Percentiles rank a stretch among this genome's conserved stretches.
These are phyloP conservation scores for Haematococcus lacustris DNA, from an alignment of 139 green algal genomes.

Conservation along the genomic window DNA sequence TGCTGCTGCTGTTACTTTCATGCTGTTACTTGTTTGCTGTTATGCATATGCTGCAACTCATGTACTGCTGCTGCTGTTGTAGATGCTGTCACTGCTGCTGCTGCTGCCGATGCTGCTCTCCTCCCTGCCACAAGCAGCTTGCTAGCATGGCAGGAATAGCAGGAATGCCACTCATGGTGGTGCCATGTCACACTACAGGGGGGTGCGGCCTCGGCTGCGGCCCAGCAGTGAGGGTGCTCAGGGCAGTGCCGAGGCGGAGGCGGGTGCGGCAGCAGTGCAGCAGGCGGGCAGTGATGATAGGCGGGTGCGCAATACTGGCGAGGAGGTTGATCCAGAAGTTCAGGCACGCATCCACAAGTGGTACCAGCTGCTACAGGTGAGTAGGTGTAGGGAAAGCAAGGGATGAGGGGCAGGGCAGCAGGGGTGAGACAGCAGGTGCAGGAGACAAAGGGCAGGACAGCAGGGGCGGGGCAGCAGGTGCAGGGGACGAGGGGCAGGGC, in stretches of 20 bases:
- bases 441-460: neutral
- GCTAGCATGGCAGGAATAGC: neutral
- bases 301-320: neutral
- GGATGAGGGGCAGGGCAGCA: neutral
- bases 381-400: neutral
- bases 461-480: neutral
- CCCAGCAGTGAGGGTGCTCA: neutral
- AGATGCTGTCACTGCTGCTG: neutral
- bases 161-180: neutral
- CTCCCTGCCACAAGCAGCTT: neutral
- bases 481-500: neutral
- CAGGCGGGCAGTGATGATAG: neutral
- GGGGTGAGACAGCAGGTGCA: neutral
- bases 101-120: neutral
- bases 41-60: neutral
- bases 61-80: neutral
- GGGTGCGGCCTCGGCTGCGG: neutral
- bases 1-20: neutral
- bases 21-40: neutral
- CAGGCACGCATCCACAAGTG: conserved; percentile 6
- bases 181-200: neutral
- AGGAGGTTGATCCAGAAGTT: conserved; percentile 2
- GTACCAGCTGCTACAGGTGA: conserved; percentile 13
- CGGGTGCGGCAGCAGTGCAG: neutral
- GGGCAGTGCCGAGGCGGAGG: neutral